phyloP scores from a whole-genome alignment of 2,329 filamentous ascomycete species.

The Fusarium albidum region DNA sequence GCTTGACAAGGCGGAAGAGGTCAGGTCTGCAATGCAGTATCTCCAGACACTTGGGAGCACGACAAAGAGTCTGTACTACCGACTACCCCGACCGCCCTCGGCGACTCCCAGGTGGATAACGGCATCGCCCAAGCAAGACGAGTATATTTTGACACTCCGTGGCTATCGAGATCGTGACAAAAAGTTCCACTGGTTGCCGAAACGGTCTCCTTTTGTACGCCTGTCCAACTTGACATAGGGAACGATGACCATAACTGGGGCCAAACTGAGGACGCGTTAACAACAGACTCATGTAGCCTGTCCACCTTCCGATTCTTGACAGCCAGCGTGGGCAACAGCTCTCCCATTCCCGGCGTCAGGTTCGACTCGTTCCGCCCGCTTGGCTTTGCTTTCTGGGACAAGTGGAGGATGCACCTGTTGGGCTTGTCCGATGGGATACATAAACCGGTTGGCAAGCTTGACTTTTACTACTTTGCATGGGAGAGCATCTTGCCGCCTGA shows the following conservation, averaged over 20 bases:
- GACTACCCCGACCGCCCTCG: constrained; percentile 12
- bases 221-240: neutral
- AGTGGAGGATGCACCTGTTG: constrained; percentile 21
- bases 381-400: constrained; percentile 32
- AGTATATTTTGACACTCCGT: neutral
- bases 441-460: neutral
- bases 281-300: neutral
- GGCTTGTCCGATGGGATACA: constrained; percentile 8
- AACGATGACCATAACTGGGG: constrained; percentile 6
- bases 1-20: constrained; percentile 3
- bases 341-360: constrained; percentile 18
- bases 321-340: neutral
- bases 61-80: constrained; percentile 11
- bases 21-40: constrained; percentile 15
- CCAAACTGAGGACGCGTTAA: constrained; percentile 7
- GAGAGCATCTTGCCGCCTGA: constrained; percentile 15
- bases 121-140: constrained; percentile 1
- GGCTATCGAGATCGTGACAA: constrained; percentile 4
- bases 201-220: neutral
- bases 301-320: neutral
- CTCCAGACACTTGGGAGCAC: constrained; percentile 1
- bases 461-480: constrained; percentile 13
- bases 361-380: constrained; percentile 30
- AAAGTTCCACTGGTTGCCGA: neutral
- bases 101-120: constrained; percentile 18